phyloP scores from a whole-genome alignment of 2,329 filamentous ascomycete species.

The Cladosporium sp. region DNA sequence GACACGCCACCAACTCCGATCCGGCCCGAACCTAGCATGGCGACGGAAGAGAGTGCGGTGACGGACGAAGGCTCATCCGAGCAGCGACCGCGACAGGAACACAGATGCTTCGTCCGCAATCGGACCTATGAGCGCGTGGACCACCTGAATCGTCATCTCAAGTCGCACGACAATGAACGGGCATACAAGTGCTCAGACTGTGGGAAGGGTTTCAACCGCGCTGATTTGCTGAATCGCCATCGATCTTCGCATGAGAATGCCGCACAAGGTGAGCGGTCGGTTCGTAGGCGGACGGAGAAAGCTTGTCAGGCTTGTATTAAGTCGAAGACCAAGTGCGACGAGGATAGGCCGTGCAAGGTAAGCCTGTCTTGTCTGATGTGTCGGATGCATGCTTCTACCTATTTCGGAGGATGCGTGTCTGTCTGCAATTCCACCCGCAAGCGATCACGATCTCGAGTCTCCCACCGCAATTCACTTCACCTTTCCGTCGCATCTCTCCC shows the following conservation, averaged over 20 bases:
- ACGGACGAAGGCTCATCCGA: too few relatives aligned
- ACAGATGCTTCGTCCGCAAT: constrained; percentile 21
- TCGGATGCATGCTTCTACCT: background rate
- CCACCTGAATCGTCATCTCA: constrained; percentile 22
- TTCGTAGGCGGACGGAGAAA: constrained; percentile 19
- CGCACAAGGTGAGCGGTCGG: constrained; percentile 14
- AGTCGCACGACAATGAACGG: constrained; percentile 24
- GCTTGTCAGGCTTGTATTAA: constrained; percentile 23
- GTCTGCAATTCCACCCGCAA: background rate
- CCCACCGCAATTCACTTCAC: background rate
- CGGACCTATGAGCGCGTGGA: constrained; percentile 23
- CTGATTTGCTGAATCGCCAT: constrained; percentile 24
- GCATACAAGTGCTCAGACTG: constrained; percentile 20
- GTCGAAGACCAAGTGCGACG: constrained; percentile 25
- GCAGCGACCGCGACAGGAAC: background rate
- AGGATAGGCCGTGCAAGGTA: constrained; percentile 20
- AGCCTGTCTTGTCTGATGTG: background rate
- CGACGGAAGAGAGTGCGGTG: too few relatives aligned
- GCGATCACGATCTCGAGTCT: background rate
- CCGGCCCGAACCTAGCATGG: too few relatives aligned
- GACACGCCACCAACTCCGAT: too few relatives aligned
- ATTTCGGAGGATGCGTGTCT: too few relatives aligned
- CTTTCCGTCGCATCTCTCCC: background rate
- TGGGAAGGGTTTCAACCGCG: constrained; percentile 25
- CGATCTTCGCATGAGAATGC: constrained; percentile 20